A percentile compares a stretch with the other conserved stretches of the same genome.
Evolutionary conservation across 1,139 yeast species (phyloP).

Genomic region (Saccharomyces uvarum): DNA sequence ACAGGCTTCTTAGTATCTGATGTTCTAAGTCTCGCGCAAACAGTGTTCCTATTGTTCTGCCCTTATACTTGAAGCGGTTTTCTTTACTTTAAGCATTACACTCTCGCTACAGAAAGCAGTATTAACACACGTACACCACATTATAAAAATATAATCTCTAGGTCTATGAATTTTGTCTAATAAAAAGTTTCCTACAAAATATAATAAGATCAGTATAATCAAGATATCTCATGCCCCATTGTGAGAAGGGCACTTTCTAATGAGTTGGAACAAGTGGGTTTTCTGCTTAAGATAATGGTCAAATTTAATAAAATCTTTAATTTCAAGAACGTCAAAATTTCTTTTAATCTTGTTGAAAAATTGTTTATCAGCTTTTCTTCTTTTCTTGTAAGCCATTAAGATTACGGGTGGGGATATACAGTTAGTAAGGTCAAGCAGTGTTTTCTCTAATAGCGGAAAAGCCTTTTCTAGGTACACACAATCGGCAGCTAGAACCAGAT

Average conservation of each 20-base stretch:
- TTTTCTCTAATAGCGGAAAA: slow-evolving; percentile 43
- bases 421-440: slow-evolving; percentile 40
- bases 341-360: slow-evolving; percentile 40
- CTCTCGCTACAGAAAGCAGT: not conserved
- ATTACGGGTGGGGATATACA: slow-evolving; percentile 34
- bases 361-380: slow-evolving; percentile 47
- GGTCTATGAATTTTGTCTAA: not conserved
- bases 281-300: slow-evolving; percentile 32
- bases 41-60: not conserved
- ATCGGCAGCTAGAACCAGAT: slow-evolving; percentile 48
- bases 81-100: not conserved
- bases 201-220: not conserved
- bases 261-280: slow-evolving; percentile 38
- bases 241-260: slow-evolving; percentile 13
- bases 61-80: not conserved
- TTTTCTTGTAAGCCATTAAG: slow-evolving; percentile 43
- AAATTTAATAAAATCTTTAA: slow-evolving; percentile 36
- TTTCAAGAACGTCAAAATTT: slow-evolving; percentile 33
- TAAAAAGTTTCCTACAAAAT: not conserved
- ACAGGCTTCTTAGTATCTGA: not conserved
- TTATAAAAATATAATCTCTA: not conserved
- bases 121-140: not conserved
- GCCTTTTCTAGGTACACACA: slow-evolving; percentile 49
- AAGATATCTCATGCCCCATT: not conserved
- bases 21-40: not conserved